Evolutionary conservation across 2,329 filamentous ascomycete genomes (phyloP), one percentile per base, ranked within the genome.

Genomic region (Xylaria sp.): DNA sequence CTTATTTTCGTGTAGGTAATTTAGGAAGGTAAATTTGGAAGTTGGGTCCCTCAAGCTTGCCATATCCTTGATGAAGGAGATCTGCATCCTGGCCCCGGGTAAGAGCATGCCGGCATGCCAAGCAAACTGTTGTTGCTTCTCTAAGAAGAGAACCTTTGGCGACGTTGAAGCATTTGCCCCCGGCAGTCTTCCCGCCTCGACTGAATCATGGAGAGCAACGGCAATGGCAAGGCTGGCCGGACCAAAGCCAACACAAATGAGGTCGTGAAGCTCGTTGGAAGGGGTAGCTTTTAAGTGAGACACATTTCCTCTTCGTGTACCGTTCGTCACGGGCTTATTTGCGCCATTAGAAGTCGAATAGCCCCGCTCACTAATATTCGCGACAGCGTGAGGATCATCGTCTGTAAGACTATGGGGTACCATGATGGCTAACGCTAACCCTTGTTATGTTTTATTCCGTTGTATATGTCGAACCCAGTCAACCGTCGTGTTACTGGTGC

Each of bases 101-200:
- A 98, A 87, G 67, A 97, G 89, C 95, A 98, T 98, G 68, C 95
- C 95, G 0, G 93, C 90, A 80, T 98, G 95, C 95, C 95, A 98
- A 67, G 92, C 89, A 77, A 98, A 98, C 57, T 86, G 83, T 38
- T 84, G 77, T 81, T 98, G 95, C 80, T 92, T 92, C 83, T 98
- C 95, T 28, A 98, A 82, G 81, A 97, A 98, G 53, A 93, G 87
- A 3, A 97, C 90, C 78, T 92, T 93, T 57, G 93, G 92, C 6
- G 82, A 60, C 40, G 80, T 75, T 69, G 77, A 80, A 46, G 80
- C 79, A 31, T 63, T 58, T 0, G 44, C 20, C 66, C 84, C 80
- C 77, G 74, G 56, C 71, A 86, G 74, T 67, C 78, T 81, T 56
- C 86, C 84, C 51, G 82, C 78, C 77, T 89, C 87, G 63, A 92